A percentile compares a stretch with the other conserved stretches of the same genome.
Conservation (phyloP, 2,329 filamentous ascomycete genomes). For the Aspergillus japonicus region DNA sequence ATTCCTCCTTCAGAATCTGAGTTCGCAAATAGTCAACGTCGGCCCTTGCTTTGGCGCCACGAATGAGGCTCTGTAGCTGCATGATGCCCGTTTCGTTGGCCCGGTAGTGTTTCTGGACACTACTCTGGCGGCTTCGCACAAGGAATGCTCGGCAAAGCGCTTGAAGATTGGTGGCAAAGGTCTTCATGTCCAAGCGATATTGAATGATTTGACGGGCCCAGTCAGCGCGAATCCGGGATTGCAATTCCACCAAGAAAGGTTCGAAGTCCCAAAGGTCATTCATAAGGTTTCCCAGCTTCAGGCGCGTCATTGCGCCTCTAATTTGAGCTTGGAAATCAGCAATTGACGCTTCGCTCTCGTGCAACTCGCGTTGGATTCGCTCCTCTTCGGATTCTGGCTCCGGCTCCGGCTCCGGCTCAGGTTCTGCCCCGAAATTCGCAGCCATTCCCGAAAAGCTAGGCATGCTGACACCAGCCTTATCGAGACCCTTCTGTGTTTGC, state of each 20-base stretch:
- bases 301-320: constrained; percentile 73
- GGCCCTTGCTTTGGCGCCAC: constrained; percentile 51
- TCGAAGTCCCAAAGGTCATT: constrained; percentile 86
- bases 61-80: constrained; percentile 77
- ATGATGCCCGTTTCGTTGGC: constrained; percentile 70
- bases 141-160: constrained; percentile 75
- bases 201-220: constrained; percentile 79
- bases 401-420: constrained; percentile 70
- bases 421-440: constrained; percentile 87
- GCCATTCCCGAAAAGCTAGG: constrained; percentile 98
- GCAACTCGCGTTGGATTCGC: constrained; percentile 75
- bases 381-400: constrained; percentile 87
- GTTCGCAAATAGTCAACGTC: constrained; percentile 44
- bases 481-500: constrained; percentile 92
- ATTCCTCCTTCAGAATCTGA: constrained; percentile 40
- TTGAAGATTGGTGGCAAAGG: constrained; percentile 77
- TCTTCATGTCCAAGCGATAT: constrained; percentile 79
- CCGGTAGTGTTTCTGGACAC: constrained; percentile 70
- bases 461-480: constrained; percentile 93
- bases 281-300: constrained; percentile 79
- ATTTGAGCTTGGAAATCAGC: constrained; percentile 83
- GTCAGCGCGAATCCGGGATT: constrained; percentile 82
- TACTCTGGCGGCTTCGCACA: constrained; percentile 61
- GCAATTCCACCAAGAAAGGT: constrained; percentile 72
- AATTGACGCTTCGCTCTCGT: constrained; percentile 70